Evolutionary conservation across 495 filamentous ascomycete species (phyloP).

Genomic region (Letharia lupina): DNA sequence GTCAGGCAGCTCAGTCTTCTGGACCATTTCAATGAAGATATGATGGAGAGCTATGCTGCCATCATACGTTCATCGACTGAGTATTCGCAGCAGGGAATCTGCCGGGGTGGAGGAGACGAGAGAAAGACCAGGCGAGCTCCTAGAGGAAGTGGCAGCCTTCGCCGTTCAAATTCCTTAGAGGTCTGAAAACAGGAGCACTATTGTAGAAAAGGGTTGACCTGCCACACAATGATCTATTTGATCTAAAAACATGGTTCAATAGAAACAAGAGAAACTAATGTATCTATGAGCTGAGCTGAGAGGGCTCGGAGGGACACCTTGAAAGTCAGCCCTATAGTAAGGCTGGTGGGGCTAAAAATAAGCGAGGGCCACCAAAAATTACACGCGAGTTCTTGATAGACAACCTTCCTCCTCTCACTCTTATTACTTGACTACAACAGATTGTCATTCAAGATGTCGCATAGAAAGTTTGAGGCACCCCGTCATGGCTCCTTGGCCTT

Average conservation of each 20-base stretch:
- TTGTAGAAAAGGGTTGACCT: neutral
- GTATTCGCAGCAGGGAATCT: neutral
- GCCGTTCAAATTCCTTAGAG: neutral
- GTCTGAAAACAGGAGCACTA: neutral
- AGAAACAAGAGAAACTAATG: neutral
- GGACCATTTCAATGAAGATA: neutral
- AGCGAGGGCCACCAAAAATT: neutral
- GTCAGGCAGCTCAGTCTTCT: neutral
- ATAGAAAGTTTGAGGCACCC: slow-evolving; percentile 85
- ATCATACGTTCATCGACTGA: neutral
- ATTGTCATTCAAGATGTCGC: slow-evolving; percentile 40
- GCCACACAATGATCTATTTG: neutral
- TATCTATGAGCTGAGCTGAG: too few relatives aligned
- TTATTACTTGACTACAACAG: too few relatives aligned
- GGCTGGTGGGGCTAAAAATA: neutral
- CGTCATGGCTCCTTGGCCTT: slow-evolving; percentile 95
- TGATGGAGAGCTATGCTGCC: neutral
- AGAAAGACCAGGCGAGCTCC: neutral
- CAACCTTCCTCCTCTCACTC: too few relatives aligned
- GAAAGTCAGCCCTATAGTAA: neutral
- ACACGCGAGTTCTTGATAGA: neutral
- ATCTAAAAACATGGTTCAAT: neutral
- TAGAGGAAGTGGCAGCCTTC: neutral
- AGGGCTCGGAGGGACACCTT: neutral
- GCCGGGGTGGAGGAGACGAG: neutral